phyloP scores from a whole-genome alignment of 2,329 filamentous ascomycete species.

The Arthrobotrys entomopaga region DNA sequence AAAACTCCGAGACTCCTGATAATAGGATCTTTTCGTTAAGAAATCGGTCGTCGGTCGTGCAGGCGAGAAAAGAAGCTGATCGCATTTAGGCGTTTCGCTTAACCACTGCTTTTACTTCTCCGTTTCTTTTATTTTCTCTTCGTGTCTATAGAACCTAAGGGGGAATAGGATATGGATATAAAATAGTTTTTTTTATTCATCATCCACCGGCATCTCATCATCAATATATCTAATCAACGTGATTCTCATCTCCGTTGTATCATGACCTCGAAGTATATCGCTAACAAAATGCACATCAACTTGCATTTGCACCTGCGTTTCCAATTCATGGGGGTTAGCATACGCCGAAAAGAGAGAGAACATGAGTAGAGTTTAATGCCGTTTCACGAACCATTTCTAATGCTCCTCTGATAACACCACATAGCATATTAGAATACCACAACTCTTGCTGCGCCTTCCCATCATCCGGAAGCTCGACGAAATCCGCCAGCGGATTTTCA shows the following conservation, averaged over 20 bases:
- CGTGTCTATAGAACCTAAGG: background rate
- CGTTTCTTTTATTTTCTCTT: background rate
- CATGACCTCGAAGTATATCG: conserved; percentile 89
- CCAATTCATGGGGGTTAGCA: no score
- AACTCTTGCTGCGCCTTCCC: conserved; percentile 94
- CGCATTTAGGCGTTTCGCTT: no score
- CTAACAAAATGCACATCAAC: conserved; percentile 96
- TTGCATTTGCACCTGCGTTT: conserved; percentile 82
- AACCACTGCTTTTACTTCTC: background rate
- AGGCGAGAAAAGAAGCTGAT: no score
- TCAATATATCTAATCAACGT: conserved; percentile 93
- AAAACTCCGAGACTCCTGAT: background rate
- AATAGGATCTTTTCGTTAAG: background rate
- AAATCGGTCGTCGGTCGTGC: no score
- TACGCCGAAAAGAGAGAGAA: no score
- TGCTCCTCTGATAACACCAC: conserved; percentile 87
- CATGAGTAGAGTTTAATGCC: no score
- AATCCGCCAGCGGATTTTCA: conserved; percentile 95
- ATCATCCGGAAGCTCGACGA: conserved; percentile 96
- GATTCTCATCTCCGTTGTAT: conserved; percentile 96
- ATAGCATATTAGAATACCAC: conserved; percentile 98
- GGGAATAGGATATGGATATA: conserved; percentile 57
- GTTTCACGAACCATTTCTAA: conserved; percentile 82
- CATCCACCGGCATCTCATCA: conserved; percentile 95
- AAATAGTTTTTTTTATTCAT: conserved; percentile 73